Base-by-base conservation (phyloP, 805 yeast genomes). In the Scheffersomyces amazonensis region DNA sequence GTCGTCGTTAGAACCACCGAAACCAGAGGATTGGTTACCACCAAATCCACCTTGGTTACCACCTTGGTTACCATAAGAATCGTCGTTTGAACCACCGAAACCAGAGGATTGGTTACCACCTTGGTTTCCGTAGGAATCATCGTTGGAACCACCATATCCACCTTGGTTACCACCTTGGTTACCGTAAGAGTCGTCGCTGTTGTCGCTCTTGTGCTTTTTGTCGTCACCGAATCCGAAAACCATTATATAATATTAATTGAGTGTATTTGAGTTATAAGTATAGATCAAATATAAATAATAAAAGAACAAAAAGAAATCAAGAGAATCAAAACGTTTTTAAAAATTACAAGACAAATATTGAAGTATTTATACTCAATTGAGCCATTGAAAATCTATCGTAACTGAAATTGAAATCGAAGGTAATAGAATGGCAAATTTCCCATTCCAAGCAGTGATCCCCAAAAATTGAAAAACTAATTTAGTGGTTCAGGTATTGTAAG, bases 161-260 rank as follows among this genome's bases (percentile, higher is more conserved):
- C 54, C 58, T 11, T 16, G 3, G 20, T 41, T 34, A 31, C 30
- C 38, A 20, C 31, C 27, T 19, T 20, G 22, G 22, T 19, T 15
- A 21, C 32, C 22, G 16, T 25, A 30, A 15, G 23, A 15, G 19
- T 34, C 16, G 12, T 45, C 28, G 35, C 39, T 39, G 37, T 53
- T 38, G 39, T 48, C 42, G 41, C n/a, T n/a, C n/a, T 55, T 34
- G 38, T 51, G 33, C 34, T 48, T 43, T 44, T 54, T 47, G 50
- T 56, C 54, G 34, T 47, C 48, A 32, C 64, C 65, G 28, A 60
- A 58, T 31, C 66, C 67, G 43, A 61, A 60, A 45, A 53, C 66
- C 66, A 60, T 62, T 49, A n/a, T n/a, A n/a, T n/a, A n/a, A n/a
- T n/a, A n/a, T n/a, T n/a, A n/a, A n/a, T n/a, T n/a, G n/a, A n/a